Conservation (phyloP, 2,329 filamentous ascomycete species). For the Neospermospora avenae region DNA sequence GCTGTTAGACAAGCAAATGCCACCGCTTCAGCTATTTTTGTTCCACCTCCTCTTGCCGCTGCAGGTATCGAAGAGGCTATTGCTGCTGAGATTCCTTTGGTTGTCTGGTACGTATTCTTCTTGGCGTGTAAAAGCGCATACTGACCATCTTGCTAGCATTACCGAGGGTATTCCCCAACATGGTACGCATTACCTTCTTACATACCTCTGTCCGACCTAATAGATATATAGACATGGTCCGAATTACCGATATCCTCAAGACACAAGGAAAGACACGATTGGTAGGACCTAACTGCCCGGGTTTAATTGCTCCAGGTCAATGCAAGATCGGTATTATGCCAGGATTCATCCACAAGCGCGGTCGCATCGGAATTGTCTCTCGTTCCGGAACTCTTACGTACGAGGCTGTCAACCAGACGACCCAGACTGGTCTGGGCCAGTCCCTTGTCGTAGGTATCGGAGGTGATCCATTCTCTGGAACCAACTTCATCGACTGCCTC, state of each 20-base stretch:
- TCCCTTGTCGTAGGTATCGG: constrained; percentile 98
- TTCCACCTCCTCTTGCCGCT: constrained; percentile 91
- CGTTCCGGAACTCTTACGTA: constrained; percentile 98
- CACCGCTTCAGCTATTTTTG: constrained; percentile 90
- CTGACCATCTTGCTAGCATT: constrained; percentile 49
- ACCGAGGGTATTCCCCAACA: constrained; percentile 98
- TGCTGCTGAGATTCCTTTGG: constrained; percentile 85
- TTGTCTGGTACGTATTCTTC: constrained; percentile 65
- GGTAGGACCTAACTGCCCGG: constrained; percentile 96
- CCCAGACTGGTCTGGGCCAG: constrained; percentile 92
- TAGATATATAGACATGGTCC: constrained; percentile 78
- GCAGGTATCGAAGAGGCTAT: constrained; percentile 97
- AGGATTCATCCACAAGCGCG: constrained; percentile 99
- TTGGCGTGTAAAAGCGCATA: constrained; percentile 25
- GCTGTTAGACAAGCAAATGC: constrained; percentile 89
- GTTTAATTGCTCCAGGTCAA: constrained; percentile 91
- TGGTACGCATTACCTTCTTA: constrained; percentile 54
- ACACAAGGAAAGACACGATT: constrained; percentile 95
- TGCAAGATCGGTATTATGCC: constrained; percentile 99
- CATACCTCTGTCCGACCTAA: constrained; percentile 20
- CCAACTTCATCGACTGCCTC: constrained; percentile 99
- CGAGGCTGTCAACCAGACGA: constrained; percentile 99
- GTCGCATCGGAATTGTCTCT: constrained; percentile 97
- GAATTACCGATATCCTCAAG: constrained; percentile 97
- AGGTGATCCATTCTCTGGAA: constrained; percentile 97